A percentile compares a stretch with the other conserved stretches of the same genome.
These are phyloP conservation scores for Penicillium sp. DNA, from an alignment of 2,329 filamentous ascomycete genomes.

Conservation along the genomic window DNA sequence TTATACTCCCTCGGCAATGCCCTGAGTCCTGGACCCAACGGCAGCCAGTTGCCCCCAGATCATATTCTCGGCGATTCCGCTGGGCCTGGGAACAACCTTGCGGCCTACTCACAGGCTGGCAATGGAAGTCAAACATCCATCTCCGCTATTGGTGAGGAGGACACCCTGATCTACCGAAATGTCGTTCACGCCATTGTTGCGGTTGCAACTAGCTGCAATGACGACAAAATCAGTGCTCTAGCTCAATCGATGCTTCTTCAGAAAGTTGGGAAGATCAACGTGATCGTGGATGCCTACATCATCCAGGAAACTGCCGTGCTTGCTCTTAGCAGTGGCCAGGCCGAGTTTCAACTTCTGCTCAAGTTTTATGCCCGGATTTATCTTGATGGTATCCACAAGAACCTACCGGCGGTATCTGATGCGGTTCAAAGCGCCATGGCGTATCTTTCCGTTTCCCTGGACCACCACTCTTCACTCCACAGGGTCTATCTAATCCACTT, in stretches of 20 bases:
- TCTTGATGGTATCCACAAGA: conserved; percentile 64
- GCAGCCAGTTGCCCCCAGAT: conserved; percentile 43
- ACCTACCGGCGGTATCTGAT: conserved; percentile 60
- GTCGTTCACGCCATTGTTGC: conserved; percentile 93
- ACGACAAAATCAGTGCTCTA: conserved; percentile 87
- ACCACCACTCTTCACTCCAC: conserved; percentile 65
- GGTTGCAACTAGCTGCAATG: conserved; percentile 73
- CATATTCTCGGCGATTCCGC: conserved; percentile 32
- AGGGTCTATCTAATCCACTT: conserved; percentile 78
- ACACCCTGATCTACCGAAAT: conserved; percentile 71
- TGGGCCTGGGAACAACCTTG: conserved; percentile 47
- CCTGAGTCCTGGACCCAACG: conserved; percentile 62
- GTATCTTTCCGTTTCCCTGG: conserved; percentile 65
- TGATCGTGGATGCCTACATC: conserved; percentile 74
- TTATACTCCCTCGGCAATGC: conserved; percentile 96
- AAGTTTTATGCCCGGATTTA: conserved; percentile 74
- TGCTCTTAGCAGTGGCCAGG: conserved; percentile 67
- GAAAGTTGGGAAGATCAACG: conserved; percentile 80
- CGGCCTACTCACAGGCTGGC: conserved; percentile 28
- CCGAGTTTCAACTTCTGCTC: conserved; percentile 79
- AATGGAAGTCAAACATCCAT: conserved; percentile 60
- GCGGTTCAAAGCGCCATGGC: conserved; percentile 77
- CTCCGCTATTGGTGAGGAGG: conserved; percentile 67
- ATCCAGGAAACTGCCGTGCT: conserved; percentile 74
- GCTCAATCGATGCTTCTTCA: conserved; percentile 96